Evolutionary conservation across 1,284 basidiomycete species (phyloP), one percentile per base, ranked within the genome.

Genomic region (Cystobasidium sp.): DNA sequence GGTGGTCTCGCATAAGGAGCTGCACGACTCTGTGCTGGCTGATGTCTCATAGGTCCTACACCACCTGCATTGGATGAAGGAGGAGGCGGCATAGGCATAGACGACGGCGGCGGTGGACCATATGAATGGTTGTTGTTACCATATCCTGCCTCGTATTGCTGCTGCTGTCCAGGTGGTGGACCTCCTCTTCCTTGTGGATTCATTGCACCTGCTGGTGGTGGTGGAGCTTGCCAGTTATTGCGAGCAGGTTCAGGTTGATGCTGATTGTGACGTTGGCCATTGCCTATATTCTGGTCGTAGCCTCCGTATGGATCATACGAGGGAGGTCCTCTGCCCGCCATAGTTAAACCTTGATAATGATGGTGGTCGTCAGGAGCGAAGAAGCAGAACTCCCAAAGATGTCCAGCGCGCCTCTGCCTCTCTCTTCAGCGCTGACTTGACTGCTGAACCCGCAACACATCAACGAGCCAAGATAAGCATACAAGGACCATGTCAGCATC

Each of bases 241-340:
- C 56, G 37, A 9, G 37, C 56, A 10, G 31, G 31, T 31, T 31
- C 31, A 31, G 31, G 5, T 31, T 31, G 31, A 31, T 31, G 31
- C 31, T 31, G 31, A 31, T 31, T 31, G 31, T 31, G 31, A 31
- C 31, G 31, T 20, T 16, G 20, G 47, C 16, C 16, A 16, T 14
- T 20, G 14, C 47, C 20, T 51, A 14, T 51, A 6, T 53, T 84
- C 85, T 66, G 64, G 76, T 92, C 90, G 87, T 89, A 91, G 81
- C 86, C 86, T 78, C 85, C 88, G 83, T 93, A 94, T 37, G 91
- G 89, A 86, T 93, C 91, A 84, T 93, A 91, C 79, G 91, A 18
- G 14, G 18, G 24, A n/a, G 31, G 31, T 31, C n/a, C 55, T 47
- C 41, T 66, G 10, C 46, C 39, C 49, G 51, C 64, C 51, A 66